phyloP scores from a whole-genome alignment of 2,329 filamentous ascomycete genomes.

The Alternaria gaisen region DNA sequence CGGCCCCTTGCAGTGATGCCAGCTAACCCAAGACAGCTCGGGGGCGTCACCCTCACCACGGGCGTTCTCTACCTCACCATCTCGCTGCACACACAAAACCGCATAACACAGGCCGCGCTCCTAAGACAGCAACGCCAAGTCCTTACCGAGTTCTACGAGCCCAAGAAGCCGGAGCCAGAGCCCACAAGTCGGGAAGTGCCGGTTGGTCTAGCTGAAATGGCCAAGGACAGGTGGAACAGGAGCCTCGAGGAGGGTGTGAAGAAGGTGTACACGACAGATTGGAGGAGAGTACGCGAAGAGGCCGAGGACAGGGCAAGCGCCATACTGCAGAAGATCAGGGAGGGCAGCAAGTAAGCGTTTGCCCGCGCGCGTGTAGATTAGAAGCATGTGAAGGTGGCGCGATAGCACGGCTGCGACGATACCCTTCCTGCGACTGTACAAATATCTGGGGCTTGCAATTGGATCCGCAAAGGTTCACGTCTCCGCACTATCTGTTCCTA shows the following conservation, averaged over 20 bases:
- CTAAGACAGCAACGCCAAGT: conserved; percentile 57
- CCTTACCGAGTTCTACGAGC: conserved; percentile 56
- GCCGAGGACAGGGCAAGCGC: conserved; percentile 53
- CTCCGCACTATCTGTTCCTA: conserved; percentile 10
- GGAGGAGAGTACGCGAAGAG: conserved; percentile 53
- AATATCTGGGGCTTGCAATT: conserved; percentile 6
- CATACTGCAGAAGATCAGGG: conserved; percentile 47
- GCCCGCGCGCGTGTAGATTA: background rate
- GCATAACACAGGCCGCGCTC: conserved; percentile 55
- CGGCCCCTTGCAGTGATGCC: background rate
- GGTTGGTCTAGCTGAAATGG: conserved; percentile 56
- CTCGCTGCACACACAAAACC: conserved; percentile 57
- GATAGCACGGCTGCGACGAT: conserved; percentile 23
- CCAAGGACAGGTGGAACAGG: conserved; percentile 61
- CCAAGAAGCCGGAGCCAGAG: conserved; percentile 51
- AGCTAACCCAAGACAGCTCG: conserved; percentile 49
- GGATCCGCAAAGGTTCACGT: conserved; percentile 16
- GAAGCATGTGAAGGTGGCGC: conserved; percentile 2
- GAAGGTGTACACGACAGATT: conserved; percentile 57
- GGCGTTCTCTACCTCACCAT: conserved; percentile 52
- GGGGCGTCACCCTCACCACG: conserved; percentile 61
- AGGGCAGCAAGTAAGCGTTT: conserved; percentile 34
- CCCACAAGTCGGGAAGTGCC: conserved; percentile 51
- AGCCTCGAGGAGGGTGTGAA: conserved; percentile 56
- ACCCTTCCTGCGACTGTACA: conserved; percentile 29